Evolutionary conservation across 2,329 filamentous ascomycete species (phyloP).

Genomic region (Torrubiellomyces zombiae): DNA sequence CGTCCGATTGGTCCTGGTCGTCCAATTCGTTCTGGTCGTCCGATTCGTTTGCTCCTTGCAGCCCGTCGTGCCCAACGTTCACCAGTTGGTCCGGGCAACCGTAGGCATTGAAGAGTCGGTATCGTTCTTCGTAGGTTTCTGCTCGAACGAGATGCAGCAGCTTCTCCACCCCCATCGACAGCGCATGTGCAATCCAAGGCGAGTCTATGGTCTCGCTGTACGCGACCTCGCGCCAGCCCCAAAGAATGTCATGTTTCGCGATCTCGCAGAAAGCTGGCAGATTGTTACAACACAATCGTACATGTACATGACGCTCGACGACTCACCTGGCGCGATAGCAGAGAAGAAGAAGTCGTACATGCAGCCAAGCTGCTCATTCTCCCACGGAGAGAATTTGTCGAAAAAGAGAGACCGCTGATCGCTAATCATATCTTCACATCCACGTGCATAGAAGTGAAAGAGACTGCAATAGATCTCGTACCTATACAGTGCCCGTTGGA

Average conservation of each 20-base stretch:
- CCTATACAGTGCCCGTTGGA: conserved; percentile 2
- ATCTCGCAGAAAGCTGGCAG: conserved; percentile 4
- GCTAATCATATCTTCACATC: background rate
- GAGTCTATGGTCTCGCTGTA: background rate
- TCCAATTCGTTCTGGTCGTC: background rate
- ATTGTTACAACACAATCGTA: background rate
- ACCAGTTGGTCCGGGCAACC: background rate
- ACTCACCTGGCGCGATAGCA: conserved; percentile 2
- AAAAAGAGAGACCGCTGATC: background rate
- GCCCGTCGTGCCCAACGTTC: background rate
- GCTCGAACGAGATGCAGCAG: conserved; percentile 1
- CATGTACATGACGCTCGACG: background rate
- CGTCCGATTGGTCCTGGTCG: too few species aligned
- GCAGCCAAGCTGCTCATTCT: conserved; percentile 3
- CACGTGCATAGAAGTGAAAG: background rate
- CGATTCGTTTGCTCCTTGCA: background rate
- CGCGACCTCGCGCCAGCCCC: conserved; percentile 1
- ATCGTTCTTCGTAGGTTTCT: conserved; percentile 3
- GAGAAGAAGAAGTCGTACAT: conserved; percentile 2
- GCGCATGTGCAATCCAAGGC: background rate
- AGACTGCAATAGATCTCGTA: conserved; percentile 4
- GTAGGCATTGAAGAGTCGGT: background rate
- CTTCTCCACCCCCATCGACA: conserved; percentile 1
- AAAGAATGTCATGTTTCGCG: conserved; percentile 2
- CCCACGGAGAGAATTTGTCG: conserved; percentile 3